Evolutionary conservation across 2,329 filamentous ascomycete genomes (phyloP), one percentile per base, ranked within the genome.

Genomic region (Colletotrichum agaves): DNA sequence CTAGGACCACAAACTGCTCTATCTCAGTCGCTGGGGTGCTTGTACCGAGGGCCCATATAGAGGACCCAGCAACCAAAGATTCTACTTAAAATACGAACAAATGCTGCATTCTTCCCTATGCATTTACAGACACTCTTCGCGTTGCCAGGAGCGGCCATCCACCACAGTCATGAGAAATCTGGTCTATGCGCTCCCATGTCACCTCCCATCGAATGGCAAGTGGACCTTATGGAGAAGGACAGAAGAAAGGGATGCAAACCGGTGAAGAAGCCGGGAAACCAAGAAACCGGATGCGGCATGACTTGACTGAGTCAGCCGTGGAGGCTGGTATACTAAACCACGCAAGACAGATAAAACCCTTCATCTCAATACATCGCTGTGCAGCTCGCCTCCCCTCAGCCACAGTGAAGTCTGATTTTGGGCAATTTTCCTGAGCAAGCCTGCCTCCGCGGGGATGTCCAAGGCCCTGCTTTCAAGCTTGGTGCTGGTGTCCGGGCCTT

Each of bases 401-500:
- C 10, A 11, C 1, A 50, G 31, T 7, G 21, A 19, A 33, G 15
- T 50, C 19, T 13, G 3, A 52, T 8, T 19, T 35, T 12, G 23
- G 37, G 7, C 12, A 50, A 8, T 21, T 13, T 37, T 1, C 23
- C 12, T 17, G 35, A 49, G 11, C 23, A 43, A 49, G 11, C 11
- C 27, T 19, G n/a, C n/a, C n/a, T n/a, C n/a, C n/a, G n/a, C n/a
- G n/a, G n/a, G n/a, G n/a, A n/a, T n/a, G n/a, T n/a, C n/a, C n/a
- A n/a, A n/a, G n/a, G n/a, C n/a, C n/a, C 61, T 17, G 62, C 63
- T 27, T 72, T 75, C 4, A 72, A 73, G 37, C 70, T 71, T 13
- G 84, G 81, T 0, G 84, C 87, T 0, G 88, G 88, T 6, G 79
- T 84, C 0, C 82, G 85, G 56, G 85, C 85, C 69, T 77, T 78